These are phyloP conservation scores for Podospora sp. DNA, from an alignment of 495 filamentous ascomycete genomes.

Conservation along the genomic window DNA sequence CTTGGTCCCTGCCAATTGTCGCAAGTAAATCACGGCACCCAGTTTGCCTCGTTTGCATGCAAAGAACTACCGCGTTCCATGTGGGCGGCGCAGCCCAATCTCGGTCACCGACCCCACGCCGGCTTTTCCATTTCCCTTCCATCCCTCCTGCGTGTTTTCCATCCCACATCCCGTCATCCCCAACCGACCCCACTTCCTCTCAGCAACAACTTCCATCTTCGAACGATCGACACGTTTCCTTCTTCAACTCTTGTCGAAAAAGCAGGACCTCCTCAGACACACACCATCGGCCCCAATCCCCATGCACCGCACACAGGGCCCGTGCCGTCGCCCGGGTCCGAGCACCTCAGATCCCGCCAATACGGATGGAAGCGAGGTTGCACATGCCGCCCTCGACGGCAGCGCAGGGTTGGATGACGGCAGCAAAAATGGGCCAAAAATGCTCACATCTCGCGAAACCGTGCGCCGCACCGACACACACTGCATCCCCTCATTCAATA, in stretches of 20 bases:
- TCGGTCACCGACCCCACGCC: background rate
- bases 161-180: background rate
- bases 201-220: background rate
- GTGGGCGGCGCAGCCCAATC: conserved; percentile 8
- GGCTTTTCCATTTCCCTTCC: background rate
- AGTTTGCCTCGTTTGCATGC: background rate
- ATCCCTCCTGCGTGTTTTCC: background rate
- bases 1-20: background rate
- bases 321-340: too few species aligned
- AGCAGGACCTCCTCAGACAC: too few species aligned
- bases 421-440: too few species aligned
- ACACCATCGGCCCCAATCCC: too few species aligned
- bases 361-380: background rate
- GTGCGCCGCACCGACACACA: background rate
- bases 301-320: too few species aligned
- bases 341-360: background rate
- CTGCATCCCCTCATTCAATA: background rate
- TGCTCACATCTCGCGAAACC: background rate
- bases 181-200: background rate
- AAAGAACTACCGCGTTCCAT: conserved; percentile 1
- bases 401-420: background rate
- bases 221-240: background rate
- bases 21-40: conserved; percentile 1
- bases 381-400: background rate
- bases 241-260: background rate